These are phyloP conservation scores for Nitzschia sp. DNA, from an alignment of 108 stramenopile species.

Conservation along the genomic window DNA sequence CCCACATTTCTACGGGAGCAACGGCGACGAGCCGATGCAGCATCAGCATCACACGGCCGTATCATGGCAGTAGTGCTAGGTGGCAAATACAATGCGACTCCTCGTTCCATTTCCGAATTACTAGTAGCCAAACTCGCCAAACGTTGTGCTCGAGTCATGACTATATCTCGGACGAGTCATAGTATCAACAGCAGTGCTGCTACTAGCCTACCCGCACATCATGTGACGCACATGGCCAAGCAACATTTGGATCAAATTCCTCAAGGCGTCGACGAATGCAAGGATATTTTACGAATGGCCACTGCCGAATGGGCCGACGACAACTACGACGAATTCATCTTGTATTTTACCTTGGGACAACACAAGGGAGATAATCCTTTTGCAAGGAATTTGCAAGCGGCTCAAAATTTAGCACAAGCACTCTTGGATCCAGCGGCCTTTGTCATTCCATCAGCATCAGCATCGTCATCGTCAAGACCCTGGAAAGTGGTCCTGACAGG, in stretches of 20 bases:
- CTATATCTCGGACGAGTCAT: conserved; percentile 10
- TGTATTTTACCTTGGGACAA: conserved; percentile 32
- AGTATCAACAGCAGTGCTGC: not conserved
- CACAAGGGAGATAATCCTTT: conserved; percentile 37
- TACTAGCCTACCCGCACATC: not conserved
- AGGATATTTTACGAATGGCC: not conserved
- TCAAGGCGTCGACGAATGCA: not conserved
- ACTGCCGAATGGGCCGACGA: not conserved
- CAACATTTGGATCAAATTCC: not conserved
- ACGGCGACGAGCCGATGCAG: not conserved
- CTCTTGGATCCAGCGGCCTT: conserved; percentile 1
- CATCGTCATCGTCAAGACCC: not conserved
- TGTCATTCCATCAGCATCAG: not conserved
- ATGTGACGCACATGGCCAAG: not conserved
- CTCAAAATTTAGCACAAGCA: conserved; percentile 17
- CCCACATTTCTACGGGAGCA: not conserved
- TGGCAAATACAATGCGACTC: conserved; percentile 15
- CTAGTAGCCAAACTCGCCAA: conserved; percentile 24
- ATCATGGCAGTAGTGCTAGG: conserved; percentile 21
- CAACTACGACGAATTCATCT: not conserved
- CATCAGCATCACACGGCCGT: not conserved
- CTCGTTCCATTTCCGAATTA: conserved; percentile 21
- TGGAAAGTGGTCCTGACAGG: conserved; percentile 30
- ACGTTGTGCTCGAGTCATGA: not conserved
- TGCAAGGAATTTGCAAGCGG: conserved; percentile 20